A percentile compares a stretch with the other conserved stretches of the same genome.
Conservation (phyloP, 441 rosid species). For the Erysimum pusillum region DNA sequence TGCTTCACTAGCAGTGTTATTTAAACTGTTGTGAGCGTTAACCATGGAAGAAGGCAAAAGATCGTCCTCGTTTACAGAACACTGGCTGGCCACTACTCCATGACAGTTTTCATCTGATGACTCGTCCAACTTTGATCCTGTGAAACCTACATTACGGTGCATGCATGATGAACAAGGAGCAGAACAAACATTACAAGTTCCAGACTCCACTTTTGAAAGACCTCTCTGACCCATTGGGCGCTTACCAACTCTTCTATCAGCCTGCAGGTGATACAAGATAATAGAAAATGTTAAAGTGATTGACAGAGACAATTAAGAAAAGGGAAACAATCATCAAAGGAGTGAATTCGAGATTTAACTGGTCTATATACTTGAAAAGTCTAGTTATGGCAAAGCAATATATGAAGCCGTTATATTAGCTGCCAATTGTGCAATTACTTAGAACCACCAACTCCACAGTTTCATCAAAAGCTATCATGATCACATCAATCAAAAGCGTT, state of each 20-base stretch:
- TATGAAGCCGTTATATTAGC: neutral
- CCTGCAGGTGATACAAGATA: conserved; percentile 37
- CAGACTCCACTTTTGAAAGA: conserved; percentile 65
- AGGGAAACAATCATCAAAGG: conserved; percentile 6
- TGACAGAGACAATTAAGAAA: neutral
- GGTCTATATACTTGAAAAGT: neutral
- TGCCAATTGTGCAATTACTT: conserved; percentile 1
- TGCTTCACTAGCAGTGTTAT: conserved; percentile 66
- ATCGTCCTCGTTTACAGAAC: conserved; percentile 64
- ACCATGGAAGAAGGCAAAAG: conserved; percentile 45
- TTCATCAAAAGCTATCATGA: conserved; percentile 4
- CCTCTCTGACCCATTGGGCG: conserved; percentile 61
- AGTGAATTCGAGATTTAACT: conserved; percentile 3
- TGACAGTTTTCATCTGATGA: conserved; percentile 73
- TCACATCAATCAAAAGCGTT: neutral
- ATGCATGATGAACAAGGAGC: conserved; percentile 92
- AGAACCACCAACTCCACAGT: conserved; percentile 6
- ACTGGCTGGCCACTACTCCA: conserved; percentile 61
- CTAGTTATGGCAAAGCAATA: conserved; percentile 13
- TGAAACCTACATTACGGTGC: conserved; percentile 63
- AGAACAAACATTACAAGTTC: conserved; percentile 84
- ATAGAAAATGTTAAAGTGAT: neutral
- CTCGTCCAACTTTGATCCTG: conserved; percentile 57
- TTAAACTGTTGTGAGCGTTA: conserved; percentile 51
- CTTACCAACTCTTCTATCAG: conserved; percentile 58